Base-by-base conservation (phyloP, 1,139 yeast species). In the Yarrowia galli region DNA sequence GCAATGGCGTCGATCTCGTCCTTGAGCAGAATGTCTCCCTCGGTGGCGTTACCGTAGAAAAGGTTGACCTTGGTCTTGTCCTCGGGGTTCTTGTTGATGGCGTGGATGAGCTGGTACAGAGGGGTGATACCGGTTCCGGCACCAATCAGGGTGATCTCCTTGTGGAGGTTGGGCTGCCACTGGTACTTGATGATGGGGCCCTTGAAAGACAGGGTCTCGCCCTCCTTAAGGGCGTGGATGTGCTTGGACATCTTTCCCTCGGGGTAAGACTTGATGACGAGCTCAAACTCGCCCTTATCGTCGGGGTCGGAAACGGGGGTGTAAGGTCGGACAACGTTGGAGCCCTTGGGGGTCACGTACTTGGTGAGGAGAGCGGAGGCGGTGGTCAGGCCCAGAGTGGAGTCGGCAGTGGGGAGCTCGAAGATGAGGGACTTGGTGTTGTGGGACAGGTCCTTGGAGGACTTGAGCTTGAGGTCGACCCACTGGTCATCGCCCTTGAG, bases 101-200 rank as follows among this genome's bases (percentile, higher is more conserved):
- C 73, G 69, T 75, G 75, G 72, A 91, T 79, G 78, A 95, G 81
- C 81, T 95, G 99, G 83, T 84, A 92, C 83, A 93, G 84, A 71
- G 98, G 99, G 38, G 98, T 91, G 79, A 95, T 92, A 79, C 98
- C 98, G 64, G 96, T 85, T 76, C 99, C 99, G 74, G 97, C 99
- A 73, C 98, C 98, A 74, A 95, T 84, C 82, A 95, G 84, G 68
- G 90, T 89, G 76, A 96, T 85, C 71, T 87, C 83, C 75, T 89
- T 86, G 80, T 86, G 95, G 81, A 88, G 86, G 83, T 93, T 93
- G 74, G 95, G 90, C 76, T 86, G 85, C 93, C 97, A 92, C 77
- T 89, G 87, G 92, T 96, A 93, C 84, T 96, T 96, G 74, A 85
- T 84, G 75, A 92, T 85, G 73, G 99, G 99, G 51, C 99, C 99